phyloP scores from a whole-genome alignment of 768 basidiomycete species.

The Tylopilus sp. region DNA sequence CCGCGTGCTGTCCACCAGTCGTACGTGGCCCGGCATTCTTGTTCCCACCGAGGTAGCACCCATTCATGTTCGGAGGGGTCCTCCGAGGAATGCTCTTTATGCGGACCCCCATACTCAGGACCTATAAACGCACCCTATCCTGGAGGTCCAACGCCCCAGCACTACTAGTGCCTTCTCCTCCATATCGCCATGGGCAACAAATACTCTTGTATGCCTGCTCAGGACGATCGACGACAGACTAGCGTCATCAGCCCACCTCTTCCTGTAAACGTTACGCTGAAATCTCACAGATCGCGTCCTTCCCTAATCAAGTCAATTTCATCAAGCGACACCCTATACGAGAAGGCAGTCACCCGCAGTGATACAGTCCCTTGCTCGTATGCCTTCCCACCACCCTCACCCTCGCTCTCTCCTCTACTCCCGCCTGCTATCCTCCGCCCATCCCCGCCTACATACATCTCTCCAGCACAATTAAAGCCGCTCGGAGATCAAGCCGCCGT shows the following conservation, averaged over 20 bases:
- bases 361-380: constrained; percentile 5
- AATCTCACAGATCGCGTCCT: constrained; percentile 35
- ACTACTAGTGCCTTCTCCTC: background rate
- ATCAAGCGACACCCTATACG: constrained; percentile 41
- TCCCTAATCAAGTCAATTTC: constrained; percentile 35
- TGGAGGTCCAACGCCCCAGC: background rate
- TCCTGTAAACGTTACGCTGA: constrained; percentile 35
- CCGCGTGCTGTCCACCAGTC: background rate
- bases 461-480: constrained; percentile 18
- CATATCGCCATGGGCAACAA: constrained; percentile 30
- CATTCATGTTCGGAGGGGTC: background rate
- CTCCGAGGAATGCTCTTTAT: background rate
- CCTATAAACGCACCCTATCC: constrained; percentile 16
- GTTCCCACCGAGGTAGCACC: background rate
- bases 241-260: constrained; percentile 7
- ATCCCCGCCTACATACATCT: constrained; percentile 24
- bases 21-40: background rate
- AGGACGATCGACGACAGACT: constrained; percentile 5
- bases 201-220: constrained; percentile 19
- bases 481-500: constrained; percentile 35
- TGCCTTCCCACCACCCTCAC: constrained; percentile 1
- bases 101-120: background rate
- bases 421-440: constrained; percentile 4
- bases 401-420: background rate
- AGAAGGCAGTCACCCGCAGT: constrained; percentile 20